These are phyloP conservation scores for Schwanniomyces vanrijiae DNA, from an alignment of 805 yeast genomes.

Conservation along the genomic window DNA sequence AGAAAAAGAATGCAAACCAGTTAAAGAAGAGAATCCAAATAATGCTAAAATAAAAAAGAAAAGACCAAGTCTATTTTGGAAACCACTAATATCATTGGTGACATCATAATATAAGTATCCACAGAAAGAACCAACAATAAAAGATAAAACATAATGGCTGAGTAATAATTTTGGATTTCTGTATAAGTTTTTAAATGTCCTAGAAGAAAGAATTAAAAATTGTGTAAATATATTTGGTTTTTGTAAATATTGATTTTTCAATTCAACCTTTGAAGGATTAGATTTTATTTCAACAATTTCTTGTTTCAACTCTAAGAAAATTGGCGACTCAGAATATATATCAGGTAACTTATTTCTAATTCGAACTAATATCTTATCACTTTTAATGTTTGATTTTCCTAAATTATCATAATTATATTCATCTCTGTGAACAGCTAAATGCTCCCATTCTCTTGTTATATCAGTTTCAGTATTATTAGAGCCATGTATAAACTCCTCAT, in stretches of 20 bases:
- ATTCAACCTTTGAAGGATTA: slow-evolving; percentile 24
- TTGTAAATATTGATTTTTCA: slow-evolving; percentile 32
- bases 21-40: slow-evolving; percentile 91
- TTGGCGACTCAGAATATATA: slow-evolving; percentile 36
- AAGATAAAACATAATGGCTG: slow-evolving; percentile 78
- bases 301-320: slow-evolving; percentile 39
- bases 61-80: slow-evolving; percentile 91
- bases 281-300: slow-evolving; percentile 32
- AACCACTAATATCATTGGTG: slow-evolving; percentile 88
- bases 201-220: slow-evolving; percentile 68
- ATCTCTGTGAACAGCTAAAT: slow-evolving; percentile 77
- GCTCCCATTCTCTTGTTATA: slow-evolving; percentile 82
- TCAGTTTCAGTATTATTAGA: slow-evolving; percentile 39
- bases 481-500: slow-evolving; percentile 25
- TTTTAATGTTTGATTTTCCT: slow-evolving; percentile 12
- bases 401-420: slow-evolving; percentile 46
- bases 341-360: slow-evolving; percentile 30
- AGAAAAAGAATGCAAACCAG: slow-evolving; percentile 87
- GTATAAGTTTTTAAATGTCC: slow-evolving; percentile 90
- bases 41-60: slow-evolving; percentile 88
- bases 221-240: slow-evolving; percentile 67
- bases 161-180: slow-evolving; percentile 87
- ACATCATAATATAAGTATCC: slow-evolving; percentile 84
- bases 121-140: slow-evolving; percentile 77
- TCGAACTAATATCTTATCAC: slow-evolving; percentile 21